Conservation (phyloP, 164 flowering plant genomes). For the Taxillus chinensis region DNA sequence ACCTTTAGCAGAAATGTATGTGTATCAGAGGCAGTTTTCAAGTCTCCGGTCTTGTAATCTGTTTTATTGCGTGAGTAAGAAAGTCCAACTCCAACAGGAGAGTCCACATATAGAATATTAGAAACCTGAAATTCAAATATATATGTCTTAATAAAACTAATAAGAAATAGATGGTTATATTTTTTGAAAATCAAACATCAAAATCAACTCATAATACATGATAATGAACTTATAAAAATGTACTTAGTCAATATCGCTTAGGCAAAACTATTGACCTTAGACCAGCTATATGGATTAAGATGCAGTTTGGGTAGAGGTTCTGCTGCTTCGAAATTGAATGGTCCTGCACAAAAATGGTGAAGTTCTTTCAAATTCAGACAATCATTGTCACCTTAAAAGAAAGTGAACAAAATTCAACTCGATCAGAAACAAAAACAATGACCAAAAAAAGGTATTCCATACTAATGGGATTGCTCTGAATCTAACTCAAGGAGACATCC, state of each 20-base stretch:
- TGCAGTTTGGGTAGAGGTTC: slow-evolving; percentile 47
- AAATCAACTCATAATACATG: not conserved
- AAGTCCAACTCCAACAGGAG: slow-evolving; percentile 92
- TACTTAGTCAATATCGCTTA: not conserved
- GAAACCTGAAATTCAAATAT: slow-evolving; percentile 51
- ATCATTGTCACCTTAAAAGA: not conserved
- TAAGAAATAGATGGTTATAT: no score
- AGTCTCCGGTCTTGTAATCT: slow-evolving; percentile 72
- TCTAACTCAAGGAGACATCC: no score
- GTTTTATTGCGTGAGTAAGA: slow-evolving; percentile 53
- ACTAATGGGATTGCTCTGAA: no score
- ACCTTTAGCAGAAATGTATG: slow-evolving; percentile 86
- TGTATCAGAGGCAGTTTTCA: slow-evolving; percentile 64
- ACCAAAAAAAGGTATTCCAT: no score
- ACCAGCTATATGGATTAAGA: slow-evolving; percentile 86
- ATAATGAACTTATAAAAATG: not conserved
- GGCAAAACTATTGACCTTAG: slow-evolving; percentile 44
- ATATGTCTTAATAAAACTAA: no score
- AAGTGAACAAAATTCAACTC: not conserved
- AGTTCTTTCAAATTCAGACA: no score
- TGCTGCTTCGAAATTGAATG: slow-evolving; percentile 69
- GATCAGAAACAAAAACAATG: no score
- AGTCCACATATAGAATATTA: slow-evolving; percentile 79
- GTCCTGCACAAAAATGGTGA: slow-evolving; percentile 41
- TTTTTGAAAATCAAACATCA: no score